phyloP scores from a whole-genome alignment of 805 yeast species.

The Tetrapisispora arboricola region DNA sequence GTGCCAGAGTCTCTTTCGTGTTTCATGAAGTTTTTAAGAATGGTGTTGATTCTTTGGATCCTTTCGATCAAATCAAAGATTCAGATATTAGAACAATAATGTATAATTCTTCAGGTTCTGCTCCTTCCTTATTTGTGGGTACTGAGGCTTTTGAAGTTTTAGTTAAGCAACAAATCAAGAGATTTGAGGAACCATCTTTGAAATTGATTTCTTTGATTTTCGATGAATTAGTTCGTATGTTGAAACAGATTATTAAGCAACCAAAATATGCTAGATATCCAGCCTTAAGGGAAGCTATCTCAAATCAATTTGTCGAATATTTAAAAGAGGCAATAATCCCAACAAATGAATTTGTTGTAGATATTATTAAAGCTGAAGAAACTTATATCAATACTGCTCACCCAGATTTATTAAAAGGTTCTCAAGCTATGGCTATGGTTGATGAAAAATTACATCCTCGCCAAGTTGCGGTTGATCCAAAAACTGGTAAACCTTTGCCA shows the following conservation, averaged over 20 bases:
- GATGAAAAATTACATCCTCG: conserved; percentile 68
- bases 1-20: conserved; percentile 94
- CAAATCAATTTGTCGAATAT: conserved; percentile 68
- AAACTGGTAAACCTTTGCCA: conserved; percentile 74
- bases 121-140: conserved; percentile 94
- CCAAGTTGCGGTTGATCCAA: conserved; percentile 74
- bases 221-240: conserved; percentile 87
- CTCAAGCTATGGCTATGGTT: conserved; percentile 88
- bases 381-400: conserved; percentile 96
- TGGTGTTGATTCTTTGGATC: conserved; percentile 86
- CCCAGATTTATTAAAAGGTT: conserved; percentile 90
- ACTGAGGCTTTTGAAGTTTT: conserved; percentile 94
- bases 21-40: conserved; percentile 93
- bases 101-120: conserved; percentile 93
- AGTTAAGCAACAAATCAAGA: conserved; percentile 83
- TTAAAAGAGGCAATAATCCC: conserved; percentile 74
- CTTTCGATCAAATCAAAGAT: conserved; percentile 92
- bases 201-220: conserved; percentile 84
- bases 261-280: conserved; percentile 86
- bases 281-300: conserved; percentile 74
- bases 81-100: conserved; percentile 92
- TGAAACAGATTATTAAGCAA: conserved; percentile 72
- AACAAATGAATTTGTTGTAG: conserved; percentile 74
- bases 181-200: conserved; percentile 89
- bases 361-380: conserved; percentile 77